These are phyloP conservation scores for Aureobasidium sp. DNA, from an alignment of 2,329 filamentous ascomycete genomes.

Conservation along the genomic window DNA sequence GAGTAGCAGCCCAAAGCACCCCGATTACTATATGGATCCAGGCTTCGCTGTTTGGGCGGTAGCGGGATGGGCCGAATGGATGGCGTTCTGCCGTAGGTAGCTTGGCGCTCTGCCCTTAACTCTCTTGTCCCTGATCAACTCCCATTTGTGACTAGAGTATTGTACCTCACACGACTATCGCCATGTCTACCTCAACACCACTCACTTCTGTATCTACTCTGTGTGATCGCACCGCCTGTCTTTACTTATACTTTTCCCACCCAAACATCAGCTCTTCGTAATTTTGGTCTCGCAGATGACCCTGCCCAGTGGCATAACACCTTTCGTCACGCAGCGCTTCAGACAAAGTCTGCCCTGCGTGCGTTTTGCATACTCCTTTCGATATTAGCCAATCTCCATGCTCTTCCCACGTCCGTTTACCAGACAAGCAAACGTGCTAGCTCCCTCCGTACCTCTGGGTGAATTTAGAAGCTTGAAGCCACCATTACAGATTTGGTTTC, in stretches of 20 bases:
- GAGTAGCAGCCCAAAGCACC: background rate
- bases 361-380: background rate
- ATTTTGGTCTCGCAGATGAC: background rate
- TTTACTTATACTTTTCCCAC: no score
- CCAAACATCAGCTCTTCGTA: background rate
- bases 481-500: background rate
- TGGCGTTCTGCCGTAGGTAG: no score
- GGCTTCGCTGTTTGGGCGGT: background rate
- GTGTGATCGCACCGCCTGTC: background rate
- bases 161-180: background rate
- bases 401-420: background rate
- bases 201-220: background rate
- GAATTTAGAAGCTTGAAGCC: background rate
- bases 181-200: background rate
- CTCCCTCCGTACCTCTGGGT: background rate
- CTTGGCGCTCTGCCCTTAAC: no score
- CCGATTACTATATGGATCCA: background rate
- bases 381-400: background rate
- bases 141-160: no score
- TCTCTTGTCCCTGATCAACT: no score
- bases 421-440: constrained; percentile 8
- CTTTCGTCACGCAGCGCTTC: background rate
- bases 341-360: constrained; percentile 1
- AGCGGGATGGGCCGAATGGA: background rate
- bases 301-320: background rate